These are phyloP conservation scores for Emmonsiellopsis sp. DNA, from an alignment of 2,329 filamentous ascomycete species.

Conservation along the genomic window DNA sequence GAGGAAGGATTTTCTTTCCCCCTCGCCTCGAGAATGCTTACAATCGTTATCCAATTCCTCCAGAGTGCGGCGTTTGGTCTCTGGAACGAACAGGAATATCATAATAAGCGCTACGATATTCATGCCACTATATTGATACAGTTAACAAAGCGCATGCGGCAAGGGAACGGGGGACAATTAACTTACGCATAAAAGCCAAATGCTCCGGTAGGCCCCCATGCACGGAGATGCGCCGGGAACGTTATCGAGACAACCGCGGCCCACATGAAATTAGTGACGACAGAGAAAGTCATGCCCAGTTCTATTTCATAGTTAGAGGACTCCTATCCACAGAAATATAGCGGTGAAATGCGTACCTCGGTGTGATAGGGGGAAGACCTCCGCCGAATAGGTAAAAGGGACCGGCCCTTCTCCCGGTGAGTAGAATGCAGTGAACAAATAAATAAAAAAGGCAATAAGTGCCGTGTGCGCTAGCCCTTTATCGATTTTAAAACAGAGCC, in stretches of 20 bases:
- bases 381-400: slow-evolving; percentile 44
- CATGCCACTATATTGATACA: slow-evolving; percentile 30
- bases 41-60: slow-evolving; percentile 47
- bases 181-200: slow-evolving; percentile 51
- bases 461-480: slow-evolving; percentile 37
- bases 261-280: slow-evolving; percentile 39
- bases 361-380: slow-evolving; percentile 47
- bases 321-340: slow-evolving; percentile 13
- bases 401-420: slow-evolving; percentile 53
- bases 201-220: slow-evolving; percentile 43
- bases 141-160: slow-evolving; percentile 1
- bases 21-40: no score
- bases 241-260: slow-evolving; percentile 41
- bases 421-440: slow-evolving; percentile 56
- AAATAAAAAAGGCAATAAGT: slow-evolving; percentile 52
- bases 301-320: slow-evolving; percentile 24
- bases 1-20: no score
- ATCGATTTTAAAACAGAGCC: slow-evolving; percentile 47
- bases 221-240: slow-evolving; percentile 39
- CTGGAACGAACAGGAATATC: slow-evolving; percentile 53
- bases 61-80: slow-evolving; percentile 46
- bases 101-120: slow-evolving; percentile 53
- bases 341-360: slow-evolving; percentile 26
- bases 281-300: slow-evolving; percentile 38
- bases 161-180: background rate